Conservation (phyloP, 345 rosid genomes). For the Carallia brachiata region DNA sequence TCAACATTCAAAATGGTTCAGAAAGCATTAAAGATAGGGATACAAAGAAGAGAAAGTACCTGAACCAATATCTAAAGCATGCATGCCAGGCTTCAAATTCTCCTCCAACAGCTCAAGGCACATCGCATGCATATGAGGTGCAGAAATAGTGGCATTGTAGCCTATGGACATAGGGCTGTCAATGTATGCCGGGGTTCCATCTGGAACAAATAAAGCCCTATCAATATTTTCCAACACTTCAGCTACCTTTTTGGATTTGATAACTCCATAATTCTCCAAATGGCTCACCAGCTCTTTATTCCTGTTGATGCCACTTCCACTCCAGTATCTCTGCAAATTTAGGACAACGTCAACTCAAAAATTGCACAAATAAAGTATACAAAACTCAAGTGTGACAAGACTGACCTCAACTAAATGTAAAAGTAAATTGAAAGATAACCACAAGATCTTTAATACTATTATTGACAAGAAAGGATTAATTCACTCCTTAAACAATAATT, state of each 20-base stretch:
- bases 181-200: constrained; percentile 63
- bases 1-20: not conserved
- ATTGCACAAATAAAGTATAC: not conserved
- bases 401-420: not conserved
- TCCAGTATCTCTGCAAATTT: constrained; percentile 45
- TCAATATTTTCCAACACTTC: constrained; percentile 86
- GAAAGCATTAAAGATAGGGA: not conserved
- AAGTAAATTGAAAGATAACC: not conserved
- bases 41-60: constrained; percentile 37
- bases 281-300: constrained; percentile 71
- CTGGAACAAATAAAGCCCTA: constrained; percentile 81
- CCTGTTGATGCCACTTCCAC: constrained; percentile 46
- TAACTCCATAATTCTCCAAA: constrained; percentile 60
- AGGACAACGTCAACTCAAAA: not conserved
- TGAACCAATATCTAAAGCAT: constrained; percentile 92
- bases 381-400: not conserved
- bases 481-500: not conserved
- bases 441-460: not conserved
- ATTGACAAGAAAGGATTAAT: not conserved
- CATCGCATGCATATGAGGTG: constrained; percentile 98
- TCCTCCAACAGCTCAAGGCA: constrained; percentile 83
- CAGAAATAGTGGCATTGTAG: constrained; percentile 95
- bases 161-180: constrained; percentile 91
- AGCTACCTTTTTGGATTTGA: constrained; percentile 61
- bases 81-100: constrained; percentile 89